Evolutionary conservation across 2,329 filamentous ascomycete genomes (phyloP).

Genomic region (Fusarium gaditjirri): DNA sequence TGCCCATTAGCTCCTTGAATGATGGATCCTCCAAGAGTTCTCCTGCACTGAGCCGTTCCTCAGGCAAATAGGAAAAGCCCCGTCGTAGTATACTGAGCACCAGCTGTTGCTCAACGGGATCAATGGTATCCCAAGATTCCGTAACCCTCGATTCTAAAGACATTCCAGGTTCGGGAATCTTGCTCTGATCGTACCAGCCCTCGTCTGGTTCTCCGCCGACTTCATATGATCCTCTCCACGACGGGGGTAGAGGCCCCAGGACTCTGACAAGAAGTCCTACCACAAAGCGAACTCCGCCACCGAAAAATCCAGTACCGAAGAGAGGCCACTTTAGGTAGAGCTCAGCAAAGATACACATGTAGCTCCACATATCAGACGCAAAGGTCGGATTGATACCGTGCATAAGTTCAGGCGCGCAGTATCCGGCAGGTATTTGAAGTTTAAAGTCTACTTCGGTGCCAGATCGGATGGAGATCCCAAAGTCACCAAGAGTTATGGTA

Average conservation of each 20-base stretch:
- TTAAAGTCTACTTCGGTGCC: not conserved
- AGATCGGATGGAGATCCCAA: not conserved
- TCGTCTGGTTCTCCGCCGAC: not conserved
- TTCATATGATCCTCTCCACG: not conserved
- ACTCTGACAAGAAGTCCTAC: rapidly evolving
- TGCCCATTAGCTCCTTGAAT: not conserved
- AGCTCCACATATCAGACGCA: not conserved
- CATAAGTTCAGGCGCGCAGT: not conserved
- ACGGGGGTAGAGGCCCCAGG: not conserved
- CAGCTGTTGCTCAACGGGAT: not conserved
- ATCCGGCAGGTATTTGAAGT: not conserved
- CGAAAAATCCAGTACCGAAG: rapidly evolving
- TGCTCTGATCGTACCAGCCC: not conserved
- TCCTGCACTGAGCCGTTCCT: not conserved
- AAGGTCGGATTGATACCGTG: not conserved
- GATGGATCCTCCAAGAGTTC: not conserved
- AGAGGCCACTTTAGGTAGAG: not conserved
- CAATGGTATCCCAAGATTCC: rapidly evolving
- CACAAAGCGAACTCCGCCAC: not conserved
- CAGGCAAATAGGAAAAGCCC: not conserved
- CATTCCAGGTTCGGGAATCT: rapidly evolving
- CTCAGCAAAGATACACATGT: not conserved
- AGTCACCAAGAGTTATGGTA: not conserved
- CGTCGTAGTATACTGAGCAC: not conserved
- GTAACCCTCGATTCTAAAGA: not conserved